Evolutionary conservation across 305 asterid species (phyloP).

Genomic region (Solanum aculeatissimum): DNA sequence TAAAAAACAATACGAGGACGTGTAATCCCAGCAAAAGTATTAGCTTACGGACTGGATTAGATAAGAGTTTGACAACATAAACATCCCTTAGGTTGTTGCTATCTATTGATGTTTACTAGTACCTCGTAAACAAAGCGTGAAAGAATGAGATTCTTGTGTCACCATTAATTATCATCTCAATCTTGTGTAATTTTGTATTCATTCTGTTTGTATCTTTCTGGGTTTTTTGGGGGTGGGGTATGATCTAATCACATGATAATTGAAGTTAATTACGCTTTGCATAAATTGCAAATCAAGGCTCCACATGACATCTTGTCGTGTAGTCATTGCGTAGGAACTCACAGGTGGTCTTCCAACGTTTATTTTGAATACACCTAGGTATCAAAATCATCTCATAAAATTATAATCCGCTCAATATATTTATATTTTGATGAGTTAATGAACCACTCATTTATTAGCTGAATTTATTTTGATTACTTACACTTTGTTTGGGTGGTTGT

Average conservation of each 20-base stretch:
- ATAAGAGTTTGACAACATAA: background rate
- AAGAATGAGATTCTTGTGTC: background rate
- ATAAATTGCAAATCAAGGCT: background rate
- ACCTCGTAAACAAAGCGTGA: conserved; percentile 1
- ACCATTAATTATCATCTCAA: background rate
- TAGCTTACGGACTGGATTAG: background rate
- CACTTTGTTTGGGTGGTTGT: too few species aligned
- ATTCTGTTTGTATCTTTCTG: background rate
- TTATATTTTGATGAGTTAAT: background rate
- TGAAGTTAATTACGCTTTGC: background rate
- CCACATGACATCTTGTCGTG: background rate
- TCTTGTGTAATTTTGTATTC: background rate
- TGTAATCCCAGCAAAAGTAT: background rate
- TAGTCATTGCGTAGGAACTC: background rate
- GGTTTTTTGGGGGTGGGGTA: background rate
- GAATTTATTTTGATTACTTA: background rate
- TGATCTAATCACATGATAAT: background rate
- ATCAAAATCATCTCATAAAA: background rate
- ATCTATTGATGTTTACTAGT: background rate
- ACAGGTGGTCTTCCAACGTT: background rate
- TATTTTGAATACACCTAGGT: background rate
- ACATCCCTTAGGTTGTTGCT: background rate
- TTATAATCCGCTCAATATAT: background rate
- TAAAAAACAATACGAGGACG: too few species aligned
- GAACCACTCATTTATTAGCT: background rate